These are phyloP conservation scores for Lentinula boryana DNA, from an alignment of 768 basidiomycete genomes.

Conservation along the genomic window DNA sequence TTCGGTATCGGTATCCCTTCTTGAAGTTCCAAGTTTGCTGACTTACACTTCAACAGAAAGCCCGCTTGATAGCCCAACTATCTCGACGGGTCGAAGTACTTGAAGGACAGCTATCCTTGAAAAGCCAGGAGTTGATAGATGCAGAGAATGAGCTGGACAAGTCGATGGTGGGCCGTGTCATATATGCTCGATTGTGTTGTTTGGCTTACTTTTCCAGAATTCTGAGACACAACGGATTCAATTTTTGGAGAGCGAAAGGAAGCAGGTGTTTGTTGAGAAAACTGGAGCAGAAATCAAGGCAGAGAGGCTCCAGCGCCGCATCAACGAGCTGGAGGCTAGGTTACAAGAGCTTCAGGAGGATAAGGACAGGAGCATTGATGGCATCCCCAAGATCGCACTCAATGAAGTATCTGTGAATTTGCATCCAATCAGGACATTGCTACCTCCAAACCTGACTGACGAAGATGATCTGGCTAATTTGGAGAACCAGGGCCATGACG, in stretches of 20 bases:
- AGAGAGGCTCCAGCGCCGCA: not conserved
- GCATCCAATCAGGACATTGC: too few species aligned
- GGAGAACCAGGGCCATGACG: too few species aligned
- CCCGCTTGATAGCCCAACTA: not conserved
- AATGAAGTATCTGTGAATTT: too few species aligned
- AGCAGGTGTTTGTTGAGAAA: not conserved
- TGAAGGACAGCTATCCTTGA: not conserved
- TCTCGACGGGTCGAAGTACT: not conserved
- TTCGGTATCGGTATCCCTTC: not conserved
- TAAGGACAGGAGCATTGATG: not conserved
- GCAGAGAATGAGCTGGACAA: not conserved
- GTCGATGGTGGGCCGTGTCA: not conserved
- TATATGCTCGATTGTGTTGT: too few species aligned
- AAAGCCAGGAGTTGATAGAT: not conserved
- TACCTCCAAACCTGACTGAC: too few species aligned
- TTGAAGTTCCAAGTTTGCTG: not conserved
- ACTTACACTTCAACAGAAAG: not conserved
- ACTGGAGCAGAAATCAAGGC: not conserved
- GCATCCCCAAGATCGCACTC: too few species aligned
- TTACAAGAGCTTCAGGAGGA: not conserved
- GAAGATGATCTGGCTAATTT: too few species aligned
- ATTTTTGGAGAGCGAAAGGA: not conserved
- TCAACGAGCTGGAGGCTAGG: not conserved
- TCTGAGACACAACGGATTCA: not conserved
- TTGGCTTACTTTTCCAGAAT: not conserved